phyloP scores from a whole-genome alignment of 345 rosid genomes.

The Bruguiera parviflora region DNA sequence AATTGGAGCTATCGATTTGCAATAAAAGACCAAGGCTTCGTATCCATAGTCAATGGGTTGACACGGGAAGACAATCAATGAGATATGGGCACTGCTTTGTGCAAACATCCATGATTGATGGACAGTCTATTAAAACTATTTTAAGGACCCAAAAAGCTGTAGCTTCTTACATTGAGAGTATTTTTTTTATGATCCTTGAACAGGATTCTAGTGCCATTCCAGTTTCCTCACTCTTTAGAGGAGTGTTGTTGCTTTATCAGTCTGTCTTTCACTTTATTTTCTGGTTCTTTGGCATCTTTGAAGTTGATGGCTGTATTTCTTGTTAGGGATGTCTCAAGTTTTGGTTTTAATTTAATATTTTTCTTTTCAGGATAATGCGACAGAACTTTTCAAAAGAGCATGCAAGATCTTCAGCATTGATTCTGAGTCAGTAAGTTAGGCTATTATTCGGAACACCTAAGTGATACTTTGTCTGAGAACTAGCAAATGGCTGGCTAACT shows the following conservation, averaged over 20 bases:
- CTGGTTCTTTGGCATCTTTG: slow-evolving; percentile 9
- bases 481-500: slow-evolving; percentile 23
- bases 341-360: background rate
- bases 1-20: no score
- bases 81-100: no score
- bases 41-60: no score
- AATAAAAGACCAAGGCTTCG: no score
- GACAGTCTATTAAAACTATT: background rate
- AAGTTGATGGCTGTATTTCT: background rate
- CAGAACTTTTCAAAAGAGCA: slow-evolving; percentile 88
- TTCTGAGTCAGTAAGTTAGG: slow-evolving; percentile 65
- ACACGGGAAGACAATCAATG: no score
- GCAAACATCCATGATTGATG: background rate
- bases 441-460: slow-evolving; percentile 4
- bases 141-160: background rate
- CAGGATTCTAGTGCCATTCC: background rate
- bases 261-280: slow-evolving; percentile 5
- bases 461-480: slow-evolving; percentile 9
- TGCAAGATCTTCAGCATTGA: slow-evolving; percentile 86
- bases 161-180: background rate
- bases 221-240: background rate
- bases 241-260: background rate
- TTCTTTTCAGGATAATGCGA: slow-evolving; percentile 66
- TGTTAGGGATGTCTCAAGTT: slow-evolving; percentile 11
- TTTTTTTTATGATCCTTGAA: background rate